A percentile compares a stretch with the other conserved stretches of the same genome.
Evolutionary conservation across 2,329 filamentous ascomycete species (phyloP).

Genomic region (Phaeoacremonium minimum): DNA sequence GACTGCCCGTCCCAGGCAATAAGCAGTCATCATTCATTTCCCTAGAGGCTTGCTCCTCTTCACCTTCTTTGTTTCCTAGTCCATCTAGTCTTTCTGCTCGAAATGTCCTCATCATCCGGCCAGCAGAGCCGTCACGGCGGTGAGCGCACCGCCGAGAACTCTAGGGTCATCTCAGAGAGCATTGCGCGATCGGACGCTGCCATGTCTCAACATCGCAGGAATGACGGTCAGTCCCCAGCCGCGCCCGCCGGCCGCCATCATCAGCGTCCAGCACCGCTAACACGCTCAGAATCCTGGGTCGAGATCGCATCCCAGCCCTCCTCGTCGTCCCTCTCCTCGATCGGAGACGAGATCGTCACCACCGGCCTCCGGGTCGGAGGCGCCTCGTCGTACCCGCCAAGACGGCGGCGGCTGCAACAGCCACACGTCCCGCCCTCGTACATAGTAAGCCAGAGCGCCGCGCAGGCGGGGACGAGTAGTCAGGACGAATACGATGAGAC

Average conservation of each 20-base stretch:
- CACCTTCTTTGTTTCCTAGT: slow-evolving; percentile 2
- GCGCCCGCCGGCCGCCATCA: neutral
- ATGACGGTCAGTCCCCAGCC: slow-evolving; percentile 24
- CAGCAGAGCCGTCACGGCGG: slow-evolving; percentile 11
- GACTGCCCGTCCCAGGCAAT: too few species aligned
- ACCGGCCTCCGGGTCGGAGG: slow-evolving; percentile 76
- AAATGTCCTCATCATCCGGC: slow-evolving; percentile 15
- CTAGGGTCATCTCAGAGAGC: slow-evolving; percentile 11
- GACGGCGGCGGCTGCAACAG: slow-evolving; percentile 44
- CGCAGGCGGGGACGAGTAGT: slow-evolving; percentile 59
- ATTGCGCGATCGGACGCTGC: slow-evolving; percentile 10
- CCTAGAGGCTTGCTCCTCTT: neutral
- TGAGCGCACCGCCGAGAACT: slow-evolving; percentile 9
- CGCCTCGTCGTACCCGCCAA: slow-evolving; percentile 57
- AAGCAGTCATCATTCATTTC: too few species aligned
- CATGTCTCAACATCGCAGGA: slow-evolving; percentile 17
- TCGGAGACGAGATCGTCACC: slow-evolving; percentile 84
- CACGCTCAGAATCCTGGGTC: slow-evolving; percentile 81
- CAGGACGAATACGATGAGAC: slow-evolving; percentile 95
- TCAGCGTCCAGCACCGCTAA: slow-evolving; percentile 15
- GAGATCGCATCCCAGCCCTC: slow-evolving; percentile 91
- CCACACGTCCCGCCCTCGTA: slow-evolving; percentile 24
- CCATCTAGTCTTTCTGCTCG: neutral
- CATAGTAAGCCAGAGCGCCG: slow-evolving; percentile 31
- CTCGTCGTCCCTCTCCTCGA: slow-evolving; percentile 84